Base-by-base conservation (phyloP, 176 grass and related monocot species). In the Rhipidocladum racemiflorum region DNA sequence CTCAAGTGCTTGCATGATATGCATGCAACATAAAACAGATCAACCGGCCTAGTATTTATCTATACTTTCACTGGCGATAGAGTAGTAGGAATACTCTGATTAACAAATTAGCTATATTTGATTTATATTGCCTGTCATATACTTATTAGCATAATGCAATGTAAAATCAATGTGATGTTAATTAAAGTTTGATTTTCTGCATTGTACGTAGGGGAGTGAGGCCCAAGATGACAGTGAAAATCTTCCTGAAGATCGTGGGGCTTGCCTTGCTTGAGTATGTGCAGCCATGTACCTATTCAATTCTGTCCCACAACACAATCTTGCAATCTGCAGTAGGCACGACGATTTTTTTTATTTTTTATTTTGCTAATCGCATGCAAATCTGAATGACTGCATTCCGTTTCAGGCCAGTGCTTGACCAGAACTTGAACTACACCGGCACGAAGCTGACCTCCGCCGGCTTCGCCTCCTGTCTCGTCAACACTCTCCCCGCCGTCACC, bases 401-500 rank as follows among this genome's bases (percentile, higher is more conserved):
- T 72, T 40, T 20, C 85, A 97, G 95, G 74, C 95, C 92, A 0
- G 90, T 94, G 82, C 84, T 97, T 49, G 95, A 94, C 86, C 92
- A 93, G 83, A 97, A 94, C 79, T 67, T 97, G 50, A 89, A 93
- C 82, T 94, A 92, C 84, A 53, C 88, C 34, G 95, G 95, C 5
- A 66, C 86, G 4, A 94, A 97, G 46, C 70, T 87, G 18, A 97
- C 95, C 21, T 93, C 92, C 0, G 95, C 95, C 16, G 83, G 92
- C 62, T 93, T 97, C 80, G 87, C 83, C 0, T 89, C 95, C 0
- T 88, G 92, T 4, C 70, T 97, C 3, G 57, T 87, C 61, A 97
- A 97, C 90, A 94, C 94, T 65, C 90, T 97, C 67, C 92, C 92
- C 11, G 92, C 92, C 13, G 78, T 97, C 61, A 97, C 95, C 59